phyloP scores from a whole-genome alignment of 1,284 basidiomycete genomes.

The Boletus hoseneyae region DNA sequence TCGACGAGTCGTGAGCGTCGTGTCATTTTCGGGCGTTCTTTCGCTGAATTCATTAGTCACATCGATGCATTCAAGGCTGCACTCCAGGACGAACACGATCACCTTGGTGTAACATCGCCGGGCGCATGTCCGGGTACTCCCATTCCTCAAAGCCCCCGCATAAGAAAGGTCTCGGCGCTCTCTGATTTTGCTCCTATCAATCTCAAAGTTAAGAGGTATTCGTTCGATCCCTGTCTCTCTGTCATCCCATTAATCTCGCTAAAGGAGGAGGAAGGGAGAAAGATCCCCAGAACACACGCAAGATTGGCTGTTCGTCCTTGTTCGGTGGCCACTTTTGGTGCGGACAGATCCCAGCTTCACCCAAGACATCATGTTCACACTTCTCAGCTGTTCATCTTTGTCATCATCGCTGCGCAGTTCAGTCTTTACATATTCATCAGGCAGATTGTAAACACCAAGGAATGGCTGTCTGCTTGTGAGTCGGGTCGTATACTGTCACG shows the following conservation, averaged over 20 bases:
- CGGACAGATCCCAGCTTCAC: constrained; percentile 25
- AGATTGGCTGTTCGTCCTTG: constrained; percentile 77
- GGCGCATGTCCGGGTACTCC: constrained; percentile 25
- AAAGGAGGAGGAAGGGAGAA: constrained; percentile 49
- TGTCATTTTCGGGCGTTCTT: background rate
- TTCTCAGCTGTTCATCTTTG: constrained; percentile 71
- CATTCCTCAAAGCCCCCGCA: constrained; percentile 36
- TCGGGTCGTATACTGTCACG: background rate
- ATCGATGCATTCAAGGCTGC: constrained; percentile 70
- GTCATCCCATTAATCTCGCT: constrained; percentile 3
- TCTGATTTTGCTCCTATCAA: constrained; percentile 94
- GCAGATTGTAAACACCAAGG: constrained; percentile 91
- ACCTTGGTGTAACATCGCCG: constrained; percentile 35
- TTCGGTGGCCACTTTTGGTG: constrained; percentile 89
- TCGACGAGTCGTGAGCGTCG: constrained; percentile 64
- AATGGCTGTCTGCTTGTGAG: constrained; percentile 87
- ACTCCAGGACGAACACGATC: constrained; percentile 57
- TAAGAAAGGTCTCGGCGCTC: constrained; percentile 80
- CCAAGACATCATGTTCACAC: constrained; percentile 6
- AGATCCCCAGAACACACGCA: constrained; percentile 51
- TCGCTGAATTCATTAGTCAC: constrained; percentile 46
- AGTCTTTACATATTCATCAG: constrained; percentile 83
- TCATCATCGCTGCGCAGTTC: constrained; percentile 86
- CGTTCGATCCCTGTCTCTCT: background rate
- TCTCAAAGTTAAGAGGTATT: constrained; percentile 67